Evolutionary conservation across 331 rosid species (phyloP).

Genomic region (Acacia pycnantha): DNA sequence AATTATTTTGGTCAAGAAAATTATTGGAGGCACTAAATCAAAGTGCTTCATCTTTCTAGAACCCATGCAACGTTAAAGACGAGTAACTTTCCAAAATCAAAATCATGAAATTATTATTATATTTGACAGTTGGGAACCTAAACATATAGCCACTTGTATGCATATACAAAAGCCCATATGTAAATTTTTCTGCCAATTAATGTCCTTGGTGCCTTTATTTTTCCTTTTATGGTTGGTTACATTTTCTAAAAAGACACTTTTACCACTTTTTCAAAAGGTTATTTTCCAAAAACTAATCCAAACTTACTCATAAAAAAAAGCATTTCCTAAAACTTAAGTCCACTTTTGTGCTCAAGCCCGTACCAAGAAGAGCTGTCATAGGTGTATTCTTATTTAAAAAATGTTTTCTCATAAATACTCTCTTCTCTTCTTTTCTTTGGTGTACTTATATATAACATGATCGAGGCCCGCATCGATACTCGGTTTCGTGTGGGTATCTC

Average conservation of each 20-base stretch:
- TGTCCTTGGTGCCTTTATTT: not conserved
- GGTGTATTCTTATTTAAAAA: too few species aligned
- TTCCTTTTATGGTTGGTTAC: not conserved
- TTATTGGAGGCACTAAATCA: not conserved
- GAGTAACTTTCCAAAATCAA: not conserved
- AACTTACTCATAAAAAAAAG: too few species aligned
- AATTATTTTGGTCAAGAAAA: not conserved
- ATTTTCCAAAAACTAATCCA: too few species aligned
- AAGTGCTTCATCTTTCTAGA: not conserved
- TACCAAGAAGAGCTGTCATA: too few species aligned
- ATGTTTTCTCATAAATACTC: too few species aligned
- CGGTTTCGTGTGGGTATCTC: fast-evolving
- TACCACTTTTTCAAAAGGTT: too few species aligned
- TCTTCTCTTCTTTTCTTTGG: too few species aligned
- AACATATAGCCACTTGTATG: not conserved
- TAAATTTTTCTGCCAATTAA: not conserved
- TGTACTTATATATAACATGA: too few species aligned
- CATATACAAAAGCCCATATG: not conserved
- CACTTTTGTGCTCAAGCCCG: too few species aligned
- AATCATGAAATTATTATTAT: not conserved
- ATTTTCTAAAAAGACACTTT: too few species aligned
- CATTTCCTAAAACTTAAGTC: too few species aligned
- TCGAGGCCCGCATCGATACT: too few species aligned
- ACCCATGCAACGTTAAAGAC: not conserved
- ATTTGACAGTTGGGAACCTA: not conserved